These are phyloP conservation scores for Oryza rufipogon DNA, from an alignment of 176 grass and related monocot species.

Conservation along the genomic window DNA sequence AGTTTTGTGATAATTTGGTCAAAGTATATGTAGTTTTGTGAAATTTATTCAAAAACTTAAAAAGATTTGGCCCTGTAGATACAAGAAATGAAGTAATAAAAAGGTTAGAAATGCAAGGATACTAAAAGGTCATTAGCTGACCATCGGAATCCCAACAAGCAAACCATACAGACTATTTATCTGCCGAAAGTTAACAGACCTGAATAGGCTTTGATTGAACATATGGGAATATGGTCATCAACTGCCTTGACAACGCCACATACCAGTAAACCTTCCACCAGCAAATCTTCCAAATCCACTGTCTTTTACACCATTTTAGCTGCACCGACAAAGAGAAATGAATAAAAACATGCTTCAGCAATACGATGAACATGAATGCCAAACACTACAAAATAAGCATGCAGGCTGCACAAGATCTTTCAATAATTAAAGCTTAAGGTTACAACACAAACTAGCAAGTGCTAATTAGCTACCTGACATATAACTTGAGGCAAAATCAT, in stretches of 20 bases:
- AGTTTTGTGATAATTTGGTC: too few relatives aligned
- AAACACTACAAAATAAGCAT: background rate
- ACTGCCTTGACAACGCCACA: slow-evolving; percentile 93
- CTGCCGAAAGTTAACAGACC: slow-evolving; percentile 46
- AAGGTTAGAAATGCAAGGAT: slow-evolving; percentile 31
- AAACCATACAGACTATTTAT: slow-evolving; percentile 13
- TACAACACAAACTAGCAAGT: slow-evolving; percentile 4
- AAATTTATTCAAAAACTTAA: too few relatives aligned
- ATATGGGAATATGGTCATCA: slow-evolving; percentile 66
- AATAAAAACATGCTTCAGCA: background rate
- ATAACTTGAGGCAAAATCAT: slow-evolving; percentile 95
- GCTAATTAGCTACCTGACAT: slow-evolving; percentile 74
- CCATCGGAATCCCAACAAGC: slow-evolving; percentile 20
- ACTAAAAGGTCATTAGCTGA: slow-evolving; percentile 49
- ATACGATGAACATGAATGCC: background rate
- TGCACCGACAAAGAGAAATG: slow-evolving; percentile 31
- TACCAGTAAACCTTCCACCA: slow-evolving; percentile 81
- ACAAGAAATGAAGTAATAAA: too few relatives aligned
- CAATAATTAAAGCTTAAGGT: background rate
- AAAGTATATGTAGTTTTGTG: too few relatives aligned
- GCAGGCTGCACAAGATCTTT: background rate
- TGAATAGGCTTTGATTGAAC: slow-evolving; percentile 93
- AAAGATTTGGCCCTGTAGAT: too few relatives aligned
- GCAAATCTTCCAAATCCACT: slow-evolving; percentile 94
- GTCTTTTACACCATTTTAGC: slow-evolving; percentile 94